These are phyloP conservation scores for Suillus cothurnatus DNA, from an alignment of 768 basidiomycete species.

Conservation along the genomic window DNA sequence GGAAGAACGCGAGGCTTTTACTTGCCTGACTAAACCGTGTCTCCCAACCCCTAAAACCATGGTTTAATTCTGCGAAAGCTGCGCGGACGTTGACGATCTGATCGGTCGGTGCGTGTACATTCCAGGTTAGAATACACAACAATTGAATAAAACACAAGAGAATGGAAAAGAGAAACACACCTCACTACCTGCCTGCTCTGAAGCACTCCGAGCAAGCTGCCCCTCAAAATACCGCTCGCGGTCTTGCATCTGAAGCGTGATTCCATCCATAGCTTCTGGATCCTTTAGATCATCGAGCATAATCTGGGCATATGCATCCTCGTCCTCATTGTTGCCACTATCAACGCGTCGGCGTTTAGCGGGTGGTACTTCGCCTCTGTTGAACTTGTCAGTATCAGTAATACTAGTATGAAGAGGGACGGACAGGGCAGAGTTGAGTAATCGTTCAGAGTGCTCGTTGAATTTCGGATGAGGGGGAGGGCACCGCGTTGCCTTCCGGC, in stretches of 20 bases:
- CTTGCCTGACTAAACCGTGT: slow-evolving; percentile 53
- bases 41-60: slow-evolving; percentile 59
- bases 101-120: background rate
- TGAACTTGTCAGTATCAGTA: slow-evolving; percentile 9
- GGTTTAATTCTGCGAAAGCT: slow-evolving; percentile 50
- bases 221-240: slow-evolving; percentile 83
- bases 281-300: slow-evolving; percentile 86
- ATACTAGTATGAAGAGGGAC: slow-evolving; percentile 17
- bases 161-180: slow-evolving; percentile 24
- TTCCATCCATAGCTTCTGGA: slow-evolving; percentile 62
- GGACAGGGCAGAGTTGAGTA: slow-evolving; percentile 80
- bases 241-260: slow-evolving; percentile 86
- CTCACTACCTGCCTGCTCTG: slow-evolving; percentile 32
- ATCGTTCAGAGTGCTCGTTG: slow-evolving; percentile 93
- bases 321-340: slow-evolving; percentile 42
- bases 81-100: slow-evolving; percentile 49
- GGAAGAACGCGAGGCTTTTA: too few species aligned
- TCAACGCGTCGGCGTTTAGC: slow-evolving; percentile 62
- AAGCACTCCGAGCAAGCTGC: slow-evolving; percentile 39
- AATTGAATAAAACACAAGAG: too few species aligned
- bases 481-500: slow-evolving; percentile 87
- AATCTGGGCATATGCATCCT: slow-evolving; percentile 56
- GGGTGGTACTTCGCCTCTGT: slow-evolving; percentile 57
- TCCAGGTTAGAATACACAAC: background rate
- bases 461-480: slow-evolving; percentile 95